These are phyloP conservation scores for Scedosporium aurantiacum DNA, from an alignment of 2,329 filamentous ascomycete genomes.

Conservation along the genomic window DNA sequence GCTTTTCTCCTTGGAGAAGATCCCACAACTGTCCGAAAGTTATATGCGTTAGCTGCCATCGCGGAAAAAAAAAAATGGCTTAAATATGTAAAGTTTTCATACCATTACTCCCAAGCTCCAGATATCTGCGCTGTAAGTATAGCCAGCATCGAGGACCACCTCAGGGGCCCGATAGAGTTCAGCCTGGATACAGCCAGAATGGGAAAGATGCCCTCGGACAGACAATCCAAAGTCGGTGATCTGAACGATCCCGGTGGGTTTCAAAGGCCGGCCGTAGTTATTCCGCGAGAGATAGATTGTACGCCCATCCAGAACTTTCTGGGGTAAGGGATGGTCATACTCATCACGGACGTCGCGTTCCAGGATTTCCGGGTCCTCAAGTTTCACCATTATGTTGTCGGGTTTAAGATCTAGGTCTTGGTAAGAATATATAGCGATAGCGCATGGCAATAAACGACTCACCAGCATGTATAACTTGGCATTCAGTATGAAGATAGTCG, in stretches of 20 bases:
- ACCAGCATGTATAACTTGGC: constrained; percentile 14
- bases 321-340: constrained; percentile 13
- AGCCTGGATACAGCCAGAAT: constrained; percentile 10
- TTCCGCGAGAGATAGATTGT: constrained; percentile 16
- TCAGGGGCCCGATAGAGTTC: constrained; percentile 14
- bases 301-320: constrained; percentile 9
- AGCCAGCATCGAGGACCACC: constrained; percentile 14
- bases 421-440: not conserved
- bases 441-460: not conserved
- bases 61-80: too few species aligned
- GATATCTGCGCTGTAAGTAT: constrained; percentile 12
- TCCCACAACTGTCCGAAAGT: too few species aligned
- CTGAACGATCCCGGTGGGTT: constrained; percentile 12
- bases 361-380: constrained; percentile 12
- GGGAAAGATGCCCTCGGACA: constrained; percentile 3
- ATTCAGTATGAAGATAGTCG: constrained; percentile 15
- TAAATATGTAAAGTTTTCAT: too few species aligned
- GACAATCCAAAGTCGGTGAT: constrained; percentile 13
- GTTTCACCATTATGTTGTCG: constrained; percentile 13
- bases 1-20: too few species aligned
- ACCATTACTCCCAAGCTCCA: constrained; percentile 16
- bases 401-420: constrained; percentile 12
- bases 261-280: constrained; percentile 11
- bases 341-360: constrained; percentile 12
- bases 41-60: too few species aligned